phyloP scores from a whole-genome alignment of 2,329 filamentous ascomycete genomes.

The Zalaria sp. region DNA sequence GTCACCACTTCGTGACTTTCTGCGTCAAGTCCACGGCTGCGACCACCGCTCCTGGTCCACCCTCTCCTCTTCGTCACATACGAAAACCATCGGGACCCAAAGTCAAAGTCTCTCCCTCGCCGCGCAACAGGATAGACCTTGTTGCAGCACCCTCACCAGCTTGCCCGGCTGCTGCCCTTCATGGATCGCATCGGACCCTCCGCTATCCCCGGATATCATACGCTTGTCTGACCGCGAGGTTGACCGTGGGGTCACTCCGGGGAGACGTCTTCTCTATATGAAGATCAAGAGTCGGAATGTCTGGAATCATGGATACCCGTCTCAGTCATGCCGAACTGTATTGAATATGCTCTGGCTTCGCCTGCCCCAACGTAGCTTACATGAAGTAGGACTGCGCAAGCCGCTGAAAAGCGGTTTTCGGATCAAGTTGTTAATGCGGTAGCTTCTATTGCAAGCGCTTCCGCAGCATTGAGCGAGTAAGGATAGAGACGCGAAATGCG shows the following conservation, averaged over 20 bases:
- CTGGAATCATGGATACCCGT: conserved; percentile 1
- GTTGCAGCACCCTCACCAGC: conserved; percentile 2
- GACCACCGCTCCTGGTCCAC: too few species aligned
- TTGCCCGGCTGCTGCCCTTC: conserved; percentile 14
- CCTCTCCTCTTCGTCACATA: too few species aligned
- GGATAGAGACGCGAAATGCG: conserved; percentile 18
- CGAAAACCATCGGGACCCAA: too few species aligned
- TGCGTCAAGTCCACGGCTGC: too few species aligned
- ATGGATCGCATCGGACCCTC: conserved; percentile 41
- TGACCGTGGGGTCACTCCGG: conserved; percentile 20
- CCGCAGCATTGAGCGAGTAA: conserved; percentile 16
- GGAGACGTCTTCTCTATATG: conserved; percentile 5
- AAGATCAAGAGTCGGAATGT: conserved; percentile 1
- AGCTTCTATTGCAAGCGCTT: conserved; percentile 35
- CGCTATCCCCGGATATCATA: conserved; percentile 33
- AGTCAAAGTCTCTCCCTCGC: too few species aligned
- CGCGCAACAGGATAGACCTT: neutral
- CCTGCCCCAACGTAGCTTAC: neutral
- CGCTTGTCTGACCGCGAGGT: conserved; percentile 43
- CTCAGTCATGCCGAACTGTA: conserved; percentile 9
- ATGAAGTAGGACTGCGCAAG: conserved; percentile 23
- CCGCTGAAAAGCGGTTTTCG: conserved; percentile 34
- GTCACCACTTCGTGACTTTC: too few species aligned
- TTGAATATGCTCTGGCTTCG: neutral
- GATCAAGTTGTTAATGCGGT: conserved; percentile 35